phyloP scores from a whole-genome alignment of 352 stramenopile species.

The Globisporangium lucens region DNA sequence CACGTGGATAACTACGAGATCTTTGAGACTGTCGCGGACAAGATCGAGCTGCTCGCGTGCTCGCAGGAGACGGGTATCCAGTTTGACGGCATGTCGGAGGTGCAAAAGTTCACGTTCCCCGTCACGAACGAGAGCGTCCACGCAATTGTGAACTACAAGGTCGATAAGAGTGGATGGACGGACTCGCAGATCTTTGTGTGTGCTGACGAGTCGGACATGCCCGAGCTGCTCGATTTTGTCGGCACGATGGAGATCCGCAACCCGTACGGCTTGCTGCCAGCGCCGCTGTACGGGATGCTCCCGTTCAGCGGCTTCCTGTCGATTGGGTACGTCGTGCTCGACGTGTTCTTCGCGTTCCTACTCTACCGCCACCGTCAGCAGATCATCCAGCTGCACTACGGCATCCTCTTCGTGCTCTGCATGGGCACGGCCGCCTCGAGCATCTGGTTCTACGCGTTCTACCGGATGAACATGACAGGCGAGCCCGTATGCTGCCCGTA shows the following conservation, averaged over 20 bases:
- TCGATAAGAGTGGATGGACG: slow-evolving; percentile 68
- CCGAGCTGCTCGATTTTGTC: slow-evolving; percentile 53
- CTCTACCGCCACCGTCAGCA: slow-evolving; percentile 67
- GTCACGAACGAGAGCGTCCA: slow-evolving; percentile 56
- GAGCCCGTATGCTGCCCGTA: slow-evolving; percentile 89
- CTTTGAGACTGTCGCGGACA: slow-evolving; percentile 57
- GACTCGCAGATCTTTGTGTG: slow-evolving; percentile 83
- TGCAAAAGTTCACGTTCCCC: slow-evolving; percentile 61
- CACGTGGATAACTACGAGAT: slow-evolving; percentile 70
- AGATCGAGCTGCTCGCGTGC: slow-evolving; percentile 77
- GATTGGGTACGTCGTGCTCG: slow-evolving; percentile 72
- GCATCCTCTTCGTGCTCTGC: slow-evolving; percentile 75
- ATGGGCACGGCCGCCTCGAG: slow-evolving; percentile 62
- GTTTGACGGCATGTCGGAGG: slow-evolving; percentile 61
- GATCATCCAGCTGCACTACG: slow-evolving; percentile 75
- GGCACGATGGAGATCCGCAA: slow-evolving; percentile 80
- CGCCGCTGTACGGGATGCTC: slow-evolving; percentile 82
- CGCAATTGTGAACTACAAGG: slow-evolving; percentile 49
- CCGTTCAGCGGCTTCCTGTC: slow-evolving; percentile 78
- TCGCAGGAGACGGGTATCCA: slow-evolving; percentile 33
- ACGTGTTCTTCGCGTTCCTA: slow-evolving; percentile 75
- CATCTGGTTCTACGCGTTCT: slow-evolving; percentile 85
- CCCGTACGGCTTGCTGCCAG: slow-evolving; percentile 75
- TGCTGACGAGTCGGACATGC: slow-evolving; percentile 41
- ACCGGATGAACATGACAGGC: slow-evolving; percentile 86